A percentile compares a stretch with the other conserved stretches of the same genome.
Evolutionary conservation across 2,329 filamentous ascomycete genomes (phyloP).

Genomic region (Alternaria alternata): DNA sequence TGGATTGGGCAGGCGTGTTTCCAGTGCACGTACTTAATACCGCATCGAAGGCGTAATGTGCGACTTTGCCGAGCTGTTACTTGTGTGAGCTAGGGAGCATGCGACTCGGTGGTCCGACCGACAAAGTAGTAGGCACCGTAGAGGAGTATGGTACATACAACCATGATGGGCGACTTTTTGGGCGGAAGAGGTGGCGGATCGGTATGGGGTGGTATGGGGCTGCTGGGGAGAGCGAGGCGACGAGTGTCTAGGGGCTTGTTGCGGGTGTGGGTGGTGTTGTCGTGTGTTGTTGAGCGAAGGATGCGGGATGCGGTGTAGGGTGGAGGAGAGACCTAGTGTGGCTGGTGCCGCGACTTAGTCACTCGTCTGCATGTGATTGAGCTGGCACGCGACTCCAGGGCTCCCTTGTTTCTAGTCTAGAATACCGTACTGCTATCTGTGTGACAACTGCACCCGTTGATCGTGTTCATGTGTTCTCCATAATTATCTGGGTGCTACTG

Average conservation of each 20-base stretch:
- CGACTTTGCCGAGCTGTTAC: conserved; percentile 87
- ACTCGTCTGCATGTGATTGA: conserved; percentile 32
- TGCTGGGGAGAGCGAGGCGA: conserved; percentile 13
- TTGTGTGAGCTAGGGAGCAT: conserved; percentile 62
- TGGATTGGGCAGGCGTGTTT: conserved; percentile 3
- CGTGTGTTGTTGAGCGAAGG: conserved; percentile 16
- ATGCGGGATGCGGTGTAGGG: conserved; percentile 33
- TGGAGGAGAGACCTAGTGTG: conserved; percentile 25
- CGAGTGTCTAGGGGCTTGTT: conserved; percentile 1
- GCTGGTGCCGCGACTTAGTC: conserved; percentile 34
- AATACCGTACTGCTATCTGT: neutral
- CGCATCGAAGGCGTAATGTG: conserved; percentile 96
- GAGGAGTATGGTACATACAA: conserved; percentile 45
- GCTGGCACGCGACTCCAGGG: conserved; percentile 18
- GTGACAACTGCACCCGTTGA: neutral
- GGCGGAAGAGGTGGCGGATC: conserved; percentile 5
- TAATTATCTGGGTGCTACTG: neutral
- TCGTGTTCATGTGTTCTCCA: neutral
- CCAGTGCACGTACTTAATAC: conserved; percentile 76
- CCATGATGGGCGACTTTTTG: conserved; percentile 38
- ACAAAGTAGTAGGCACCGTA: conserved; percentile 9
- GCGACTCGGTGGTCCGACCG: conserved; percentile 26
- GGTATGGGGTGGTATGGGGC: conserved; percentile 8
- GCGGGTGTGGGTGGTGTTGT: conserved; percentile 17
- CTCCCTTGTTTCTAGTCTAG: conserved; percentile 7